phyloP scores from a whole-genome alignment of 163 green algal species.

The Chloromonas sp. region DNA sequence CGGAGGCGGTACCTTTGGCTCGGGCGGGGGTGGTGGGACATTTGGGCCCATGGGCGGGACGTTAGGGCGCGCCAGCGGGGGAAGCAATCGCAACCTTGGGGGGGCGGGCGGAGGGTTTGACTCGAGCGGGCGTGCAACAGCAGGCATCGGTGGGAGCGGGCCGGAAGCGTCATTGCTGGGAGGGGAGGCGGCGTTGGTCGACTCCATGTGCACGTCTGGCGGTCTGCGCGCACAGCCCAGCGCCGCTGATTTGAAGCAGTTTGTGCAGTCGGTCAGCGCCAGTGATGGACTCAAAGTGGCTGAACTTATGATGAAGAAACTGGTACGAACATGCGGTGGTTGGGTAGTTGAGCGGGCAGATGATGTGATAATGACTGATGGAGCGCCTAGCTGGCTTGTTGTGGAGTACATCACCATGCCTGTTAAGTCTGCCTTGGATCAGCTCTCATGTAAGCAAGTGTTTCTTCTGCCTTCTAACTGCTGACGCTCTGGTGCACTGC shows the following conservation, averaged over 20 bases:
- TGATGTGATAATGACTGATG: too few species aligned
- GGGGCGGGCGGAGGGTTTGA: too few species aligned
- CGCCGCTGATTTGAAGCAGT: slow-evolving; percentile 65
- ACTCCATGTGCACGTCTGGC: slow-evolving; percentile 55
- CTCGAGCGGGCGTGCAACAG: too few species aligned
- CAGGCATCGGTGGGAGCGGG: too few species aligned
- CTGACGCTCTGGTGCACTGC: too few species aligned
- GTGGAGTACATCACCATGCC: not conserved
- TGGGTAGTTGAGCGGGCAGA: too few species aligned
- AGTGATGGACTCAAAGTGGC: slow-evolving; percentile 65
- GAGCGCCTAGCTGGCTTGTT: not conserved
- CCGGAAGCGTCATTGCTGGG: not conserved
- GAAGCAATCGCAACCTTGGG: not conserved
- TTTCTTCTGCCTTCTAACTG: too few species aligned
- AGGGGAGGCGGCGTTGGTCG: slow-evolving; percentile 54
- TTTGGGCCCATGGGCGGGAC: not conserved
- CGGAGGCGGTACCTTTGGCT: not conserved
- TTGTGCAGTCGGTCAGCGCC: slow-evolving; percentile 58
- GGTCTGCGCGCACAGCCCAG: slow-evolving; percentile 61
- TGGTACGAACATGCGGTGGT: slow-evolving; percentile 38
- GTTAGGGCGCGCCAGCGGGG: not conserved
- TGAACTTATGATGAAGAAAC: slow-evolving; percentile 60
- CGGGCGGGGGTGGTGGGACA: not conserved
- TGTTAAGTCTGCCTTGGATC: not conserved
- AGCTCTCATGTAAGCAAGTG: not conserved